These are phyloP conservation scores for Cladosporium halotolerans DNA, from an alignment of 2,329 filamentous ascomycete species.

Conservation along the genomic window DNA sequence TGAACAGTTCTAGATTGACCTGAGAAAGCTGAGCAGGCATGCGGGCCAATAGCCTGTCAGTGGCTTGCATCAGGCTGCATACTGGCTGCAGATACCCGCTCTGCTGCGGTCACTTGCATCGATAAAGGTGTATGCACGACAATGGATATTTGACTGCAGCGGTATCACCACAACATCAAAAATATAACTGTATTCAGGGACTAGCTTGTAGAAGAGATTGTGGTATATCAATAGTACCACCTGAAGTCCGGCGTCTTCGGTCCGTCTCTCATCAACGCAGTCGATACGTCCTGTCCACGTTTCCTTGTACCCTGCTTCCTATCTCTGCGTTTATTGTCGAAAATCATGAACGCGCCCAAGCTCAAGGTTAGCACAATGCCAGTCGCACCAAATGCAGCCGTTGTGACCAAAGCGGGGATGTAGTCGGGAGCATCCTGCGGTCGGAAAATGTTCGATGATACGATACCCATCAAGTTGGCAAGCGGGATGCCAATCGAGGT, in stretches of 20 bases:
- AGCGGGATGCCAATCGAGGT: conserved; percentile 68
- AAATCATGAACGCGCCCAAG: conserved; percentile 59
- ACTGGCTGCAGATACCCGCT: too few relatives aligned
- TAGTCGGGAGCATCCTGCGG: conserved; percentile 60
- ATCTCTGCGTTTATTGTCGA: conserved; percentile 59
- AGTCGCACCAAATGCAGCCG: conserved; percentile 56
- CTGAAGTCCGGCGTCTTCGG: conserved; percentile 39
- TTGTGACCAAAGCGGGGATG: conserved; percentile 58
- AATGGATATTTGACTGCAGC: too few relatives aligned
- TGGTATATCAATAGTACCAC: conserved; percentile 32
- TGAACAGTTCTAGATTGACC: too few relatives aligned
- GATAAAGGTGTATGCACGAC: too few relatives aligned
- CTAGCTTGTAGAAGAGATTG: too few relatives aligned
- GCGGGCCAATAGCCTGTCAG: too few relatives aligned
- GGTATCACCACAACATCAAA: too few relatives aligned
- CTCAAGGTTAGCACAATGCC: conserved; percentile 51
- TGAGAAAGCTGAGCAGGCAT: too few relatives aligned
- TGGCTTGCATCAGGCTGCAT: too few relatives aligned
- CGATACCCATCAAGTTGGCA: conserved; percentile 70
- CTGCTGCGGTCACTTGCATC: too few relatives aligned
- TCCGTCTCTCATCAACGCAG: conserved; percentile 40
- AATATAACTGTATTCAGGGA: too few relatives aligned
- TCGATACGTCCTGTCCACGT: conserved; percentile 45
- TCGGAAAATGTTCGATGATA: conserved; percentile 62
- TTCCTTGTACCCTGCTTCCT: conserved; percentile 47